phyloP scores from a whole-genome alignment of 805 yeast species.

The Jamesozyma spencerorum region DNA sequence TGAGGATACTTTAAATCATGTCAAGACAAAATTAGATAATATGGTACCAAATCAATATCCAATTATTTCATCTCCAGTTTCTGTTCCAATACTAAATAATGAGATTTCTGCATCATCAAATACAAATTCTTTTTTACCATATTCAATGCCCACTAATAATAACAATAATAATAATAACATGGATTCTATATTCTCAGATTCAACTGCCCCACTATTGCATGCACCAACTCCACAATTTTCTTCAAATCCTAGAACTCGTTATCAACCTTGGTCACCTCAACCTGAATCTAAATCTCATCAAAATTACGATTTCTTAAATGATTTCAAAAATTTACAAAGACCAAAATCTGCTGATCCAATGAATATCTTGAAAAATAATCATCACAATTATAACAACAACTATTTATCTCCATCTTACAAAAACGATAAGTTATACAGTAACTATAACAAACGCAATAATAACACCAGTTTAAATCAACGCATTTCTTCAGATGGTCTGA shows the following conservation, averaged over 20 bases:
- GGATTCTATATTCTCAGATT: too few relatives aligned
- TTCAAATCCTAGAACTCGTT: constrained; percentile 5
- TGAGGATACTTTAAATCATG: constrained; percentile 42
- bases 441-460: background rate
- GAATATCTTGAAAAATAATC: background rate
- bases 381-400: background rate
- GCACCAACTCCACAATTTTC: background rate
- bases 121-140: constrained; percentile 2
- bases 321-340: constrained; percentile 23
- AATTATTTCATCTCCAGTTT: constrained; percentile 21
- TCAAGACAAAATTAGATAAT: constrained; percentile 39
- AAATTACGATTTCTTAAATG: constrained; percentile 23
- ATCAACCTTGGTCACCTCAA: constrained; percentile 30
- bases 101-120: constrained; percentile 4
- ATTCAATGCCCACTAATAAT: background rate
- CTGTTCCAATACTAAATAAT: constrained; percentile 8
- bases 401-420: constrained; percentile 7
- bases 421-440: constrained; percentile 7
- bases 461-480: background rate
- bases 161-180: background rate
- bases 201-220: background rate
- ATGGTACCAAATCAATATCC: constrained; percentile 10
- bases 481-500: constrained; percentile 9
- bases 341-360: constrained; percentile 38
- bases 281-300: constrained; percentile 34